Evolutionary conservation across 768 basidiomycete species (phyloP), one percentile per base, ranked within the genome.

Genomic region (Lentinula edodes): DNA sequence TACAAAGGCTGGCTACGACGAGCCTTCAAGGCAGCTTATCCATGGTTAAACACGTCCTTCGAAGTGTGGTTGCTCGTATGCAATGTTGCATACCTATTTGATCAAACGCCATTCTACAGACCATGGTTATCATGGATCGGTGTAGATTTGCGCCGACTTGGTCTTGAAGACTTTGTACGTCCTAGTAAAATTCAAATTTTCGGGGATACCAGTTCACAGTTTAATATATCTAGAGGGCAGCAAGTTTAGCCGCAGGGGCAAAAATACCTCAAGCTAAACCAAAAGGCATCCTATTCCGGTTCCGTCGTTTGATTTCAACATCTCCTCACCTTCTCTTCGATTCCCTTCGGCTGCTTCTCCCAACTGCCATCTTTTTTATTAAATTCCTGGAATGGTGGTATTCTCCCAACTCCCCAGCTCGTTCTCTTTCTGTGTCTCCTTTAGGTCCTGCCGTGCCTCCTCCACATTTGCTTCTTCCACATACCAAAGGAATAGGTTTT

Each of bases 371-470:
- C 62, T 96, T 99, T 74, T 91, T 93, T 71, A 80, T 99, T 78
- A 96, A 95, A 73, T 95, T 98, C 74, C 79, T 97, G 51, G 95
- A 98, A 74, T 99, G 97, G 95, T 99, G 96, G 95, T 98, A 98
- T 70, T 95, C 94, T 4, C 95, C 97, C 20, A 83, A 83, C 48
- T 97, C 93, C 10, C 95, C 90, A 3, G 91, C 90, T 16, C 84
- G 87, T 43, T 84, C 85, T n/a, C 74, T 91, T 58, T 80, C 85
- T 8, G 79, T 79, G 36, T 85, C 84, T 10, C 80, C 79, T 12
- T 80, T 83, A 56, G 90, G 87, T 6, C 90, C 88, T 34, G 79
- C 84, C 1, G 80, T 92, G 46, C 89, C 90, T 64, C 91, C 91
- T 13, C 95, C 91, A 48, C 80, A 79, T 65, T 83, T 91, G 67